Percentiles rank a stretch among this genome's conserved stretches.
Evolutionary conservation across 2,329 filamentous ascomycete genomes (phyloP).

Genomic region (Venturia effusa): DNA sequence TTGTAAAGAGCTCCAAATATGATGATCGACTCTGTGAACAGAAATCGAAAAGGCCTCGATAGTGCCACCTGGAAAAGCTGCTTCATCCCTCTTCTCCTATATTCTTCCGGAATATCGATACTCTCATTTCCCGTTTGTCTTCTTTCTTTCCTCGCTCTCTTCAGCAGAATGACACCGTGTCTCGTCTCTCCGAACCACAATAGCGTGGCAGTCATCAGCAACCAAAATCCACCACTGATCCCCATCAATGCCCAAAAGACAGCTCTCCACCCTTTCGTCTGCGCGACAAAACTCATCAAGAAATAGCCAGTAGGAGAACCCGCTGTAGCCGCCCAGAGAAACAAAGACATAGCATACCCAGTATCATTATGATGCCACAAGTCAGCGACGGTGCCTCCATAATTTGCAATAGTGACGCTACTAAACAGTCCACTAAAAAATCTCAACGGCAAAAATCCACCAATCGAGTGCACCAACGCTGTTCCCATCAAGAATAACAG

Average conservation of each 20-base stretch:
- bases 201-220: slow-evolving; percentile 29
- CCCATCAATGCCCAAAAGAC: slow-evolving; percentile 38
- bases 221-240: slow-evolving; percentile 33
- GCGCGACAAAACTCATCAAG: slow-evolving; percentile 34
- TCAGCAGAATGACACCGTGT: slow-evolving; percentile 33
- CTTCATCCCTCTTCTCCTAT: slow-evolving; percentile 24
- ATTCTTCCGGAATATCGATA: slow-evolving; percentile 26
- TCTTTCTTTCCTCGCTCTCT: slow-evolving; percentile 21
- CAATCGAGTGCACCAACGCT: background rate
- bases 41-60: slow-evolving; percentile 36
- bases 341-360: slow-evolving; percentile 31
- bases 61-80: slow-evolving; percentile 33
- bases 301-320: slow-evolving; percentile 37
- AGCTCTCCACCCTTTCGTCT: slow-evolving; percentile 31
- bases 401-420: background rate
- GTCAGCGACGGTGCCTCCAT: slow-evolving; percentile 35
- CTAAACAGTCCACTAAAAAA: background rate
- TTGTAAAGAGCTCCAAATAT: slow-evolving; percentile 39
- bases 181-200: slow-evolving; percentile 31
- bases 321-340: slow-evolving; percentile 37
- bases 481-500: background rate
- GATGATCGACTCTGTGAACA: slow-evolving; percentile 37
- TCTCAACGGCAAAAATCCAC: background rate
- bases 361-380: slow-evolving; percentile 33
- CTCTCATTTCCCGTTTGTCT: slow-evolving; percentile 17